A percentile compares a stretch with the other conserved stretches of the same genome.
phyloP scores from a whole-genome alignment of 1,284 basidiomycete species.

The Psilocybe mexicana region DNA sequence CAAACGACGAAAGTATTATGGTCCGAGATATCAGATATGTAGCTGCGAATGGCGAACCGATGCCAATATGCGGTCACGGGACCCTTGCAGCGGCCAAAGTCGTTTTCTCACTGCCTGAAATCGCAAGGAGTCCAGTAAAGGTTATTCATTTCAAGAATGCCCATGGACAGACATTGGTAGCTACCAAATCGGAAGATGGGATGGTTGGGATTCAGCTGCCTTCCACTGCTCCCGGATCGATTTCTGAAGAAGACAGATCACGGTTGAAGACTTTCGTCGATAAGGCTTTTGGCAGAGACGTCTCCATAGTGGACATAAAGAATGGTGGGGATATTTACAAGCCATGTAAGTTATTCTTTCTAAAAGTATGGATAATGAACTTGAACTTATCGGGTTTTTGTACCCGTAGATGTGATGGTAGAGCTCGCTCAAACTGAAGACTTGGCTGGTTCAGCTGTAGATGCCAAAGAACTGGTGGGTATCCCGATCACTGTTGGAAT shows the following conservation, averaged over 20 bases:
- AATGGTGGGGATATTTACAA: conserved; percentile 35
- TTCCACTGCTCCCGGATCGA: conserved; percentile 25
- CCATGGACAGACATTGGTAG: conserved; percentile 26
- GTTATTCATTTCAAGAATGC: conserved; percentile 38
- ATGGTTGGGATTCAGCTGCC: conserved; percentile 47
- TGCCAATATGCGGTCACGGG: conserved; percentile 51
- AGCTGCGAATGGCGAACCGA: conserved; percentile 31
- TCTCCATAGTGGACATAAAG: conserved; percentile 38
- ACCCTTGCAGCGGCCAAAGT: conserved; percentile 46
- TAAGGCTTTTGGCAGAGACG: conserved; percentile 40
- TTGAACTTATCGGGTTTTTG: neutral
- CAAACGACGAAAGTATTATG: conserved; percentile 22
- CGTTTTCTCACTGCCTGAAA: conserved; percentile 36
- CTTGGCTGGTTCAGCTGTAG: conserved; percentile 36
- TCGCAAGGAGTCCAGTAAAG: conserved; percentile 27
- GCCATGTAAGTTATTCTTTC: conserved; percentile 27
- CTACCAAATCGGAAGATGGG: conserved; percentile 30
- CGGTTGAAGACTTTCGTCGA: conserved; percentile 30
- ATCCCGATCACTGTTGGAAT: neutral
- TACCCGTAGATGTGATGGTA: conserved; percentile 34
- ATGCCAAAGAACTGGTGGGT: conserved; percentile 41
- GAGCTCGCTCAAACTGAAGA: conserved; percentile 46
- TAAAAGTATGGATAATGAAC: neutral
- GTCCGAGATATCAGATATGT: conserved; percentile 42
- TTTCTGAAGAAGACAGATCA: conserved; percentile 30